Conservation (phyloP, 2,329 filamentous ascomycete species). For the Thelonectria rubi region DNA sequence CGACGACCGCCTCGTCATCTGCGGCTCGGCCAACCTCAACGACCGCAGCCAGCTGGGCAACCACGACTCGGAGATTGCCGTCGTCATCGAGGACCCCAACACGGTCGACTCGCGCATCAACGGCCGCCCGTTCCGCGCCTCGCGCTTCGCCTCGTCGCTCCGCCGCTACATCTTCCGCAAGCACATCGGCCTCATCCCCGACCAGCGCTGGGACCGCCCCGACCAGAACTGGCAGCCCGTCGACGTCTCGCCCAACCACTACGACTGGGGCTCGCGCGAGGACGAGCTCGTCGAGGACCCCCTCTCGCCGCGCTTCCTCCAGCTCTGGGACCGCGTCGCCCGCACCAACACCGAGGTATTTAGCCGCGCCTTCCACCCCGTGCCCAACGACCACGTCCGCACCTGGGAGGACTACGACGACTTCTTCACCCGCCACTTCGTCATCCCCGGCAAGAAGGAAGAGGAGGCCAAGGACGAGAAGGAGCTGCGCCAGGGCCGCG, state of each 20-base stretch:
- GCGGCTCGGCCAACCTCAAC: slow-evolving; percentile 72
- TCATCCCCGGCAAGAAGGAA: slow-evolving; percentile 64
- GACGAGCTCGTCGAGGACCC: slow-evolving; percentile 79
- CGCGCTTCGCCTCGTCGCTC: slow-evolving; percentile 80
- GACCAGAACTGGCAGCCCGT: slow-evolving; percentile 82
- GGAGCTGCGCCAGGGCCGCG: slow-evolving; percentile 63
- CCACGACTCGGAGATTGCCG: slow-evolving; percentile 90
- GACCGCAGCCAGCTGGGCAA: slow-evolving; percentile 79
- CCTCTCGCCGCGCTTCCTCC: slow-evolving; percentile 71
- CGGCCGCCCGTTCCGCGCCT: slow-evolving; percentile 75
- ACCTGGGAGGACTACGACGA: slow-evolving; percentile 79
- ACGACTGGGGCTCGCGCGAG: slow-evolving; percentile 74
- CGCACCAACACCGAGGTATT: slow-evolving; percentile 83
- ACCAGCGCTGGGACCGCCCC: slow-evolving; percentile 73
- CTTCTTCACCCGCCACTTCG: slow-evolving; percentile 75
- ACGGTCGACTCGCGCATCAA: slow-evolving; percentile 77
- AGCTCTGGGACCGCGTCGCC: slow-evolving; percentile 78
- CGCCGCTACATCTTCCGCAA: slow-evolving; percentile 90
- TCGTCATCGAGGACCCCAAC: slow-evolving; percentile 82
- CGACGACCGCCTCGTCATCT: slow-evolving; percentile 84
- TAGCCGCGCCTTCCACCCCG: slow-evolving; percentile 80
- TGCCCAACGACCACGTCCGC: slow-evolving; percentile 73
- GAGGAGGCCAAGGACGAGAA: slow-evolving; percentile 54
- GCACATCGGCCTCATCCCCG: slow-evolving; percentile 83
- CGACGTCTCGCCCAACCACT: slow-evolving; percentile 73